phyloP scores from a whole-genome alignment of 768 basidiomycete species.

The Lactarius hatsudake region DNA sequence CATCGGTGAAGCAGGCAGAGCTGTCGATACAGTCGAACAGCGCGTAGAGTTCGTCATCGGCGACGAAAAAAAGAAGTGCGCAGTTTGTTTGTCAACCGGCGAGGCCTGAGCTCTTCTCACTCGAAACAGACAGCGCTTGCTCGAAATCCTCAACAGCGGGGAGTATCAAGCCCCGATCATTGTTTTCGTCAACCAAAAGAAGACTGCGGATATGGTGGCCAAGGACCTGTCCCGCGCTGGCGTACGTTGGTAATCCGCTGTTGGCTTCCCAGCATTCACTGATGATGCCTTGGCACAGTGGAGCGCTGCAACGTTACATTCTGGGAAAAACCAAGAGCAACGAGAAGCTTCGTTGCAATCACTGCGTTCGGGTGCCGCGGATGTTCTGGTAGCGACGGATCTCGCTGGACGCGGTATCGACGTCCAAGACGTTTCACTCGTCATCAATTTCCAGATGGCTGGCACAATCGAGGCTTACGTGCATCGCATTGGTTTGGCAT shows the following conservation, averaged over 20 bases:
- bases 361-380: slow-evolving; percentile 79
- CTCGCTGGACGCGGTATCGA: slow-evolving; percentile 98
- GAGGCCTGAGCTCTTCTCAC: neutral
- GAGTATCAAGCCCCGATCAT: slow-evolving; percentile 89
- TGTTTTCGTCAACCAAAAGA: slow-evolving; percentile 99
- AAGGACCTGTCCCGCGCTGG: slow-evolving; percentile 90
- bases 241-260: slow-evolving; percentile 45
- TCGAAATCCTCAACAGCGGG: slow-evolving; percentile 91
- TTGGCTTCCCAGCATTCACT: neutral
- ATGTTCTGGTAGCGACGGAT: slow-evolving; percentile 95
- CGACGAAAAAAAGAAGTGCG: slow-evolving; percentile 96
- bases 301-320: slow-evolving; percentile 89
- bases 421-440: slow-evolving; percentile 92
- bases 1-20: slow-evolving; percentile 96
- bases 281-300: slow-evolving; percentile 48
- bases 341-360: slow-evolving; percentile 89
- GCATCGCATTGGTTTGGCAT: slow-evolving; percentile 81
- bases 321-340: slow-evolving; percentile 97
- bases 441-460: slow-evolving; percentile 98
- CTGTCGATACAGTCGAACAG: slow-evolving; percentile 98
- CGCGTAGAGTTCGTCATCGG: slow-evolving; percentile 88
- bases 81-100: slow-evolving; percentile 20
- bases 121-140: slow-evolving; percentile 61
- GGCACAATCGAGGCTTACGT: slow-evolving; percentile 96
- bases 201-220: slow-evolving; percentile 97